These are phyloP conservation scores for Kandelia obovata DNA, from an alignment of 345 rosid species.

Conservation along the genomic window DNA sequence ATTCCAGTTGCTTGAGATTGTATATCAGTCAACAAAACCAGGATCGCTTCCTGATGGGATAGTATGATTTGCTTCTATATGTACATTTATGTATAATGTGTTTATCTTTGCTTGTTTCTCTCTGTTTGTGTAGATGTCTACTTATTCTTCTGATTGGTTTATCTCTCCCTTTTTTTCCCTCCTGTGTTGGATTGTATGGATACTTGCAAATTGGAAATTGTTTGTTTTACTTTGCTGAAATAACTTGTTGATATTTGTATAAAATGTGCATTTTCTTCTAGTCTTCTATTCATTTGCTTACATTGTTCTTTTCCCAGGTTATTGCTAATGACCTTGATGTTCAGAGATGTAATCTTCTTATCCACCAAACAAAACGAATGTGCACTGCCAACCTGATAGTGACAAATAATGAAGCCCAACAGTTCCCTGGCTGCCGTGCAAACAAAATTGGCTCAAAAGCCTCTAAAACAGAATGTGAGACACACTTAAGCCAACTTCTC, in stretches of 20 bases:
- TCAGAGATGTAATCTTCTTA: constrained; percentile 95
- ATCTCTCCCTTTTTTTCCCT: neutral
- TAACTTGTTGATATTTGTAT: constrained; percentile 4
- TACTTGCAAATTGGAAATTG: constrained; percentile 1
- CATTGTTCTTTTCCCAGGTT: constrained; percentile 40
- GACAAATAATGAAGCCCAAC: constrained; percentile 94
- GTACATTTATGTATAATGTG: constrained; percentile 5
- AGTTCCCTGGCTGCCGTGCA: constrained; percentile 76
- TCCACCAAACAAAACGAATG: constrained; percentile 96
- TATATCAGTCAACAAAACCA: constrained; percentile 58
- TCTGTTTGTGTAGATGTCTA: too few species aligned
- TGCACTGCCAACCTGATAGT: constrained; percentile 95
- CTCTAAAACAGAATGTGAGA: constrained; percentile 34
- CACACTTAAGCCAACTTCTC: constrained; percentile 46
- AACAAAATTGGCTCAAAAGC: constrained; percentile 32
- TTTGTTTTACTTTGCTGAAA: constrained; percentile 3
- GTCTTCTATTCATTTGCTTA: constrained; percentile 16
- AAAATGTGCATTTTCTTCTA: constrained; percentile 1
- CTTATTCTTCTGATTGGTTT: constrained; percentile 2
- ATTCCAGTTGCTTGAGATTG: constrained; percentile 87
- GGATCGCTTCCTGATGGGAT: constrained; percentile 74
- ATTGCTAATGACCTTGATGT: constrained; percentile 95
- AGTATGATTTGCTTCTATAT: constrained; percentile 41
- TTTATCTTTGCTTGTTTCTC: neutral
- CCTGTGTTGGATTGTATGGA: neutral